phyloP scores from a whole-genome alignment of 495 filamentous ascomycete species.

The Neohortaea acidophila region DNA sequence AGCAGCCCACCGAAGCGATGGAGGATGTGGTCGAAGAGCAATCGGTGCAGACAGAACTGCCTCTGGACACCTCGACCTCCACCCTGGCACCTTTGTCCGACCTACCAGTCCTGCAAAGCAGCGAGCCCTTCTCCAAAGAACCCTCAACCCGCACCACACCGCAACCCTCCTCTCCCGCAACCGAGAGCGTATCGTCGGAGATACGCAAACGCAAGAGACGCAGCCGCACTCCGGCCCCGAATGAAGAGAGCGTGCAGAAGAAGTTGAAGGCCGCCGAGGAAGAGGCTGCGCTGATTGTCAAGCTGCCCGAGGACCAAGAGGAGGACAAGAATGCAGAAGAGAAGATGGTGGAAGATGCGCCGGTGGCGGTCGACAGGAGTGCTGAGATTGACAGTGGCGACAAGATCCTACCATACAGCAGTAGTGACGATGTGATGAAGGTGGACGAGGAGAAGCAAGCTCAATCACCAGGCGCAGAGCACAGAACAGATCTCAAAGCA shows the following conservation, averaged over 20 bases:
- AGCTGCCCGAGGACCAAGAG: conserved; percentile 10
- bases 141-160: conserved; percentile 5
- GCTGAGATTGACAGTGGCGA: background rate
- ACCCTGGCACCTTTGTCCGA: too few relatives aligned
- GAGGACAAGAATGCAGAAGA: too few relatives aligned
- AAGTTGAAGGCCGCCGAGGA: conserved; percentile 18
- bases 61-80: too few relatives aligned
- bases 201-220: conserved; percentile 27
- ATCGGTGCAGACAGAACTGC: background rate
- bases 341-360: conserved; percentile 11
- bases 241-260: conserved; percentile 19
- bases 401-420: conserved; percentile 7
- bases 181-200: conserved; percentile 20
- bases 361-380: conserved; percentile 2
- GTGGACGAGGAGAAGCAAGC: background rate
- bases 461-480: background rate
- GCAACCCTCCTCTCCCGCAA: background rate
- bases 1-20: background rate
- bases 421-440: conserved; percentile 14
- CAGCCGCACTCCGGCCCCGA: conserved; percentile 20
- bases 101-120: too few relatives aligned
- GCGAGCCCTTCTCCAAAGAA: conserved; percentile 1
- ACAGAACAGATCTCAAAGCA: background rate
- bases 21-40: background rate
- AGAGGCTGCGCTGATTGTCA: background rate